Base-by-base conservation (phyloP, 345 rosid genomes). In the Corchorus capsularis region DNA sequence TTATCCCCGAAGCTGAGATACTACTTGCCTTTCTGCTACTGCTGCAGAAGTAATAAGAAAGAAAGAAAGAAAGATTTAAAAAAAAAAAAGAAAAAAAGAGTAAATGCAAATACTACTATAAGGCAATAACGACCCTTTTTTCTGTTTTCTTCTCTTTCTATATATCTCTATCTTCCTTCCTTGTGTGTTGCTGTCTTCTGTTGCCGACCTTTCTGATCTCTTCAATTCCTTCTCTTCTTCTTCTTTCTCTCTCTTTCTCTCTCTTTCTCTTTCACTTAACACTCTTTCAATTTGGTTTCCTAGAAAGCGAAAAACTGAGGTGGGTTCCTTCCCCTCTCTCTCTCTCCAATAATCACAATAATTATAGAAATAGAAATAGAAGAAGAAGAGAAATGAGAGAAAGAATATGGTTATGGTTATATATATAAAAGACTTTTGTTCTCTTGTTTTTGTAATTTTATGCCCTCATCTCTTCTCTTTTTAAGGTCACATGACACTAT, bases 401-500 rank as follows among this genome's bases (percentile, higher is more conserved):
- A 27, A 27, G 27, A 27, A 27, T 27, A 27, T n/a, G n/a, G n/a
- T n/a, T n/a, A n/a, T n/a, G n/a, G 27, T 27, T 27, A 27, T 27
- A 27, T 27, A 27, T 49, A 68, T 64, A 73, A 79, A 27, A 78
- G 81, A 81, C 78, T 79, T 79, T 82, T 78, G 83, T 71, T 60
- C 79, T 81, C 65, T 81, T 15, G 80, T 82, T 66, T 72, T 79
- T 81, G 82, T 79, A 82, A 52, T 80, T 78, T 77, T 79, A 68
- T 75, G 76, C 68, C 37, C 47, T 41, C 67, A 27, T 27, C 27
- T 27, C 27, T 27, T 27, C 27, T 27, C 27, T 27, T 62, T 69
- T 39, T 63, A 72, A 79, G 71, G 82, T 87, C 87, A 81, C 85
- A 76, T 85, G 84, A 79, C 80, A 16, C 12, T 37, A 66, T 77